Evolutionary conservation across 1,284 basidiomycete genomes (phyloP).

Genomic region (Albatrellus sp.): DNA sequence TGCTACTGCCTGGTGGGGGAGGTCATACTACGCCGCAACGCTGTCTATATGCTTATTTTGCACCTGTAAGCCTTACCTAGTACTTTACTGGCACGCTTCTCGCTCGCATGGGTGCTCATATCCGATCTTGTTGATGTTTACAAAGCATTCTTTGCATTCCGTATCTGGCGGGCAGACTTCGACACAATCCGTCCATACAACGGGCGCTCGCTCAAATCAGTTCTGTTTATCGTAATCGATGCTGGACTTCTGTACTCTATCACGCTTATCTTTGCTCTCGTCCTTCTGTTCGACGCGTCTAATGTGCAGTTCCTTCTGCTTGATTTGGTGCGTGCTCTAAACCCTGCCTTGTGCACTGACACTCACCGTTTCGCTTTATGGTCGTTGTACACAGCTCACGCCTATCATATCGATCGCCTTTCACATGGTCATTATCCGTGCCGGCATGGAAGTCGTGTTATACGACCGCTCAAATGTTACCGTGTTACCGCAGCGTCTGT

Average conservation of each 20-base stretch:
- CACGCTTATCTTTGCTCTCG: constrained; percentile 19
- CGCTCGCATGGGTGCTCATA: not conserved
- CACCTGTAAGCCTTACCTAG: constrained; percentile 15
- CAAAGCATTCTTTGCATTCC: constrained; percentile 16
- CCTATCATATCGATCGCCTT: constrained; percentile 20
- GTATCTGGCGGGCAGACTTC: constrained; percentile 17
- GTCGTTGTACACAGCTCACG: too few relatives aligned
- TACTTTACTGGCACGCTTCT: not conserved
- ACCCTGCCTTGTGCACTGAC: not conserved
- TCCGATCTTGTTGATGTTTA: not conserved
- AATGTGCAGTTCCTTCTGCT: constrained; percentile 22
- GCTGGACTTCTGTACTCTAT: constrained; percentile 21
- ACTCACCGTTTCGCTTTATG: too few relatives aligned
- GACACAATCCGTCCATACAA: constrained; percentile 9
- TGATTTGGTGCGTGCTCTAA: constrained; percentile 17
- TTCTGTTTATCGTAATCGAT: constrained; percentile 21
- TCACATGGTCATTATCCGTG: constrained; percentile 19
- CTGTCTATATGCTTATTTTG: constrained; percentile 20
- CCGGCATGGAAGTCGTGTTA: too few relatives aligned
- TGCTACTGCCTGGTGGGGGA: too few relatives aligned
- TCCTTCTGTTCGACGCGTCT: constrained; percentile 18
- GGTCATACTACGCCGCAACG: constrained; percentile 17
- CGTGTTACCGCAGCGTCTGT: too few relatives aligned
- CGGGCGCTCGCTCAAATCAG: constrained; percentile 13
- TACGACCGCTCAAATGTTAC: too few relatives aligned